Conservation (phyloP, 495 filamentous ascomycete species). For the Acidiella bohemica region DNA sequence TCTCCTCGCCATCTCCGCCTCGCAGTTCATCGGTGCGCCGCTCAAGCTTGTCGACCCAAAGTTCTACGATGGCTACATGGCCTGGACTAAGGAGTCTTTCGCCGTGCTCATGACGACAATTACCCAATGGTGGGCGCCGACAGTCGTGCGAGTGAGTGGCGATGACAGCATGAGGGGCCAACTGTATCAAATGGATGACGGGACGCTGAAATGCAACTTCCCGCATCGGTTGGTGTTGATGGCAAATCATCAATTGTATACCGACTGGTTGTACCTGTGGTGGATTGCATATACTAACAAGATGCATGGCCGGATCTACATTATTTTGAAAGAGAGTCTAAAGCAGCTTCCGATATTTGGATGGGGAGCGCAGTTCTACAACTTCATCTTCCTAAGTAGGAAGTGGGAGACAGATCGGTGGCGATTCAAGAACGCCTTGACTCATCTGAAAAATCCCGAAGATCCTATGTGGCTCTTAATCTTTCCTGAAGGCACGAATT, state of each 20-base stretch:
- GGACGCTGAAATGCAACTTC: constrained; percentile 30
- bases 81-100: constrained; percentile 33
- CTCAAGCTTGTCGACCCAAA: constrained; percentile 30
- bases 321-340: constrained; percentile 32
- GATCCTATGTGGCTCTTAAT: constrained; percentile 34
- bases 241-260: constrained; percentile 34
- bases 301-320: constrained; percentile 34
- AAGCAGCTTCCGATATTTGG: constrained; percentile 31
- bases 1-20: constrained; percentile 29
- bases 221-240: constrained; percentile 30
- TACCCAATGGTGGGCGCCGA: constrained; percentile 32
- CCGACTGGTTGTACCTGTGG: constrained; percentile 34
- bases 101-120: constrained; percentile 32
- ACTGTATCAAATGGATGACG: constrained; percentile 27
- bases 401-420: constrained; percentile 30
- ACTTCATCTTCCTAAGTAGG: constrained; percentile 31
- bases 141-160: constrained; percentile 29
- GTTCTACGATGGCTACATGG: constrained; percentile 33
- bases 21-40: constrained; percentile 31
- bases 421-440: constrained; percentile 25
- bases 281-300: constrained; percentile 33
- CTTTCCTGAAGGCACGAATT: constrained; percentile 33
- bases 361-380: constrained; percentile 31
- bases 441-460: constrained; percentile 25
- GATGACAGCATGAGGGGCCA: constrained; percentile 31